phyloP scores from a whole-genome alignment of 768 basidiomycete genomes.

The Suillus weaverae region DNA sequence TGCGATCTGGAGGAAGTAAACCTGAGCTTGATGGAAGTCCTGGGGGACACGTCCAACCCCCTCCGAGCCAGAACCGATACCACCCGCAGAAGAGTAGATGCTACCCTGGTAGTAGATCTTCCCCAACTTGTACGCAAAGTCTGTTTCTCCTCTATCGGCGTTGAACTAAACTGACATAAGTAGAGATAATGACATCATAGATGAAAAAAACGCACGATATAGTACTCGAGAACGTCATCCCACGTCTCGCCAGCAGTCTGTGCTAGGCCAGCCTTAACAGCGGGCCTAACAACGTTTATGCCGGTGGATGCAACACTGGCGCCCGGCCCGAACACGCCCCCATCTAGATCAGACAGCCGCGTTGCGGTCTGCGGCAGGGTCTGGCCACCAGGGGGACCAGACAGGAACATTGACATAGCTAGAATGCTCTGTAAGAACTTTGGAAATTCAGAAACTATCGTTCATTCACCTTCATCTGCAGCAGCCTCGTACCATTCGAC shows the following conservation, averaged over 20 bases:
- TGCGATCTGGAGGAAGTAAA: slow-evolving; percentile 85
- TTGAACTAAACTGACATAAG: slow-evolving; percentile 65
- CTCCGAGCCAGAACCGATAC: slow-evolving; percentile 84
- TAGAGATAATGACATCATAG: not conserved
- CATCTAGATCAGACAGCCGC: slow-evolving; percentile 83
- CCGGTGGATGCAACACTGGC: slow-evolving; percentile 93
- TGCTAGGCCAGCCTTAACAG: slow-evolving; percentile 81
- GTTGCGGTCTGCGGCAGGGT: slow-evolving; percentile 82
- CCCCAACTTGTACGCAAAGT: slow-evolving; percentile 91
- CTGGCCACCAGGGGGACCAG: slow-evolving; percentile 89
- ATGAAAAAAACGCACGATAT: slow-evolving; percentile 53
- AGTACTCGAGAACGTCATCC: slow-evolving; percentile 91
- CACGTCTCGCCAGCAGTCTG: slow-evolving; percentile 90
- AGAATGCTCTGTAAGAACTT: slow-evolving; percentile 7
- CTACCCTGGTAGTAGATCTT: slow-evolving; percentile 96
- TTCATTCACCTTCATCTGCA: slow-evolving; percentile 70
- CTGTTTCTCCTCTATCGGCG: slow-evolving; percentile 86
- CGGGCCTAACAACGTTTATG: slow-evolving; percentile 64
- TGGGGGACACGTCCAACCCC: slow-evolving; percentile 88
- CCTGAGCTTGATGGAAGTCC: slow-evolving; percentile 71
- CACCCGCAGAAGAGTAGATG: slow-evolving; percentile 77
- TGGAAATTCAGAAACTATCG: not conserved
- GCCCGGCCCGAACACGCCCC: slow-evolving; percentile 93
- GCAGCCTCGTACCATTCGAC: slow-evolving; percentile 88
- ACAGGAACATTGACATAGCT: slow-evolving; percentile 80